Evolutionary conservation across 257 asterid species (phyloP), one percentile per base, ranked within the genome.

Genomic region (Eucommia ulmoides): DNA sequence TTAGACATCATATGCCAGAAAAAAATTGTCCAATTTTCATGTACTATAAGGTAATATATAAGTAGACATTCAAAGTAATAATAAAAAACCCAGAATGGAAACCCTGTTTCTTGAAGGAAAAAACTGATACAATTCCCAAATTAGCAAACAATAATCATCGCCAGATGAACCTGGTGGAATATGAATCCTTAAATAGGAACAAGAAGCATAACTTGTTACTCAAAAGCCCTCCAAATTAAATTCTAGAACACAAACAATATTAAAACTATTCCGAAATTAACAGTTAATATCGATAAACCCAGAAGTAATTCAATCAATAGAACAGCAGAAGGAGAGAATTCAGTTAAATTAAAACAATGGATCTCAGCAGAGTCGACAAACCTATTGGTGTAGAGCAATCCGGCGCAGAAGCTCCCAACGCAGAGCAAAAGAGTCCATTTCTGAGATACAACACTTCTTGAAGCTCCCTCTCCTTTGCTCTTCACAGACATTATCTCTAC

Each of bases 301-400:
- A 5, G 6, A 15, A 3, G n/a, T 1, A 18, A 5, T 15, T 29
- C 7, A 5, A 7, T 29, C 12, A 29, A 29, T 6, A 6, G 19
- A 2, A 18, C 19, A 17, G 20, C 19, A 16, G 8, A 42, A 16
- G 48, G 48, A 42, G 15, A 42, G 9, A 42, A 16, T 6, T 42
- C 7, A 42, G 4, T 3, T 42, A 6, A n/a, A n/a, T n/a, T n/a
- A n/a, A n/a, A n/a, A n/a, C n/a, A n/a, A n/a, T n/a, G n/a, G n/a
- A n/a, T n/a, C n/a, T n/a, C n/a, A n/a, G n/a, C n/a, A 6, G 48
- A 42, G 19, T 10, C n/a, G 19, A 53, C 19, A 52, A 72, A 83
- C 97, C 97, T 82, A 57, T 76, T 74, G 47, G 94, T 81, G 75
- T 84, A 74, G 83, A 88, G 49, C 74, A 88, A 35, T 44, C 97